These are phyloP conservation scores for Toxicodendron radicans DNA, from an alignment of 345 rosid genomes.

Conservation along the genomic window DNA sequence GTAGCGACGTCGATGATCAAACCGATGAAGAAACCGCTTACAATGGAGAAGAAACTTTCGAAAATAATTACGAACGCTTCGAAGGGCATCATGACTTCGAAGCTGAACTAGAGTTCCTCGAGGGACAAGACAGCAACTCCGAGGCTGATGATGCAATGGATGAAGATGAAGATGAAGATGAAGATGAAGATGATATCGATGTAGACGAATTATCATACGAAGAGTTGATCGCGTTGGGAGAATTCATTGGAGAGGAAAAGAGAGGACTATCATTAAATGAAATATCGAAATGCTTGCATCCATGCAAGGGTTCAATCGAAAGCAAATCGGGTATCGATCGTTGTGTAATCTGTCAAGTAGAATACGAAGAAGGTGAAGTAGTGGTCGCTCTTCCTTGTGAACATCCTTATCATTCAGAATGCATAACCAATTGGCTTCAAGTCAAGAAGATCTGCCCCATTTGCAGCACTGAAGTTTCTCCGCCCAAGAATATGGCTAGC, in stretches of 20 bases:
- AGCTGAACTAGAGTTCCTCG: constrained; percentile 42
- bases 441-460: constrained; percentile 73
- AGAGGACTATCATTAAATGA: constrained; percentile 50
- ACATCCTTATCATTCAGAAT: constrained; percentile 64
- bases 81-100: constrained; percentile 36
- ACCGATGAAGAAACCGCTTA: constrained; percentile 5
- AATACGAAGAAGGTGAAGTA: constrained; percentile 59
- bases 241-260: constrained; percentile 60
- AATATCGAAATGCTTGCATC: constrained; percentile 38
- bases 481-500: constrained; percentile 22
- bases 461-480: constrained; percentile 53
- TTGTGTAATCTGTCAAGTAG: constrained; percentile 79
- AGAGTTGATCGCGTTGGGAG: constrained; percentile 68
- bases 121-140: constrained; percentile 40
- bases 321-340: constrained; percentile 42
- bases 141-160: constrained; percentile 37
- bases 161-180: constrained; percentile 58
- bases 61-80: constrained; percentile 47
- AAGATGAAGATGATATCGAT: constrained; percentile 66
- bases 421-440: constrained; percentile 71
- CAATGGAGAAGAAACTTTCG: constrained; percentile 20
- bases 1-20: constrained; percentile 26
- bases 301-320: constrained; percentile 19
- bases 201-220: constrained; percentile 71
- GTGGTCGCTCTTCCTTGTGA: constrained; percentile 55